Conservation (phyloP, 805 yeast species). For the Teunomyces gatunensis region DNA sequence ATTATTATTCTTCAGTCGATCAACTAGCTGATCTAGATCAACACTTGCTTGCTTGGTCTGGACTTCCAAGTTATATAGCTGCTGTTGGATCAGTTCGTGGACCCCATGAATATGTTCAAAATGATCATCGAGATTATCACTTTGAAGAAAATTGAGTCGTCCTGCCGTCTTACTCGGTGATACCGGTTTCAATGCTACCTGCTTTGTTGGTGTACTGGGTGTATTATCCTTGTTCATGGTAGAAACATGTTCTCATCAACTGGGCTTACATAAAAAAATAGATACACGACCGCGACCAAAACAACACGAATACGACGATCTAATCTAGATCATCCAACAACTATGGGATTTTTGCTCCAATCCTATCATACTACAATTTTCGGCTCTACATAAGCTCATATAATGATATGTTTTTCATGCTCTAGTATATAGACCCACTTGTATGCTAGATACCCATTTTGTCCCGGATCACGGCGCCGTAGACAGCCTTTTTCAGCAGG, state of each 20-base stretch:
- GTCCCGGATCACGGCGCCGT: conserved; percentile 50
- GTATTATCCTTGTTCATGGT: conserved; percentile 4
- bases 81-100: conserved; percentile 27
- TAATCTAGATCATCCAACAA: too few species aligned
- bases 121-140: conserved; percentile 33
- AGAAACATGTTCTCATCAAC: neutral
- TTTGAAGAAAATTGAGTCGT: conserved; percentile 28
- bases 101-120: conserved; percentile 27
- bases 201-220: conserved; percentile 1
- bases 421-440: too few species aligned
- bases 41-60: conserved; percentile 34
- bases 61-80: conserved; percentile 27
- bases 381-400: too few species aligned
- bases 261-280: too few species aligned
- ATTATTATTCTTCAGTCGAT: conserved; percentile 41
- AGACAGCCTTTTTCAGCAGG: conserved; percentile 47
- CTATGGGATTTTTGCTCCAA: too few species aligned
- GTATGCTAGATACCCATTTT: conserved; percentile 48
- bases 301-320: neutral
- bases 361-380: too few species aligned
- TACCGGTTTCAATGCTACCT: conserved; percentile 18
- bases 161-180: conserved; percentile 30
- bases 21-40: conserved; percentile 36
- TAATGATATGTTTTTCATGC: neutral
- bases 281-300: neutral